These are phyloP conservation scores for Catunica adiposa DNA, from an alignment of 2,329 filamentous ascomycete genomes.

Conservation along the genomic window DNA sequence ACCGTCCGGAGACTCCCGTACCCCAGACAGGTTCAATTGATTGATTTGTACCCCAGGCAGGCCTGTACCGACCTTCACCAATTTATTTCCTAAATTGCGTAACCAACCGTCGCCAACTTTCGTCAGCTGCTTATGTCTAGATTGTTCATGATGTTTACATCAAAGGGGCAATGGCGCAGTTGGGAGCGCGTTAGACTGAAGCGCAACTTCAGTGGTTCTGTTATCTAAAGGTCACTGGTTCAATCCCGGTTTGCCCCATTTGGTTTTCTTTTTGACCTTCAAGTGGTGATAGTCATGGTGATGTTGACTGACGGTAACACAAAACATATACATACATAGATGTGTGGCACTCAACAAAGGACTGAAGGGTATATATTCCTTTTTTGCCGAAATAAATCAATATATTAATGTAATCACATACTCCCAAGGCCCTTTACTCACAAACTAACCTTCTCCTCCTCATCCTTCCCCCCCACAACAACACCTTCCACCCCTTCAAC, in stretches of 20 bases:
- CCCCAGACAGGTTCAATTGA: no score
- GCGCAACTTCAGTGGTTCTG: neutral
- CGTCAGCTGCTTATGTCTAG: no score
- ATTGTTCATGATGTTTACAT: neutral
- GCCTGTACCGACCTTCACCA: no score
- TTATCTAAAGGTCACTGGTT: conserved; percentile 10
- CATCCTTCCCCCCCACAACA: neutral
- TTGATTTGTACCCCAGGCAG: no score
- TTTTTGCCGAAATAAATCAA: no score
- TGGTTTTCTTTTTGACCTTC: neutral
- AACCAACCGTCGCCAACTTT: no score
- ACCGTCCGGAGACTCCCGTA: no score
- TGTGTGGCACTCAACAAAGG: no score
- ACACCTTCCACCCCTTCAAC: neutral
- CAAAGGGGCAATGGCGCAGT: conserved; percentile 11
- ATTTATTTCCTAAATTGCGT: no score
- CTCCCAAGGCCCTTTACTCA: neutral
- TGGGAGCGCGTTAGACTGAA: conserved; percentile 13
- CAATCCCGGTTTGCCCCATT: conserved; percentile 13
- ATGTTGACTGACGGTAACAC: neutral
- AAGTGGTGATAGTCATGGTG: neutral
- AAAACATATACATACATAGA: neutral
- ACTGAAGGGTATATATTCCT: no score
- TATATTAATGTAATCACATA: neutral
- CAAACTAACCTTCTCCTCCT: conserved; percentile 6